Evolutionary conservation across 495 filamentous ascomycete species (phyloP).

Genomic region (Penicillium fimorum): DNA sequence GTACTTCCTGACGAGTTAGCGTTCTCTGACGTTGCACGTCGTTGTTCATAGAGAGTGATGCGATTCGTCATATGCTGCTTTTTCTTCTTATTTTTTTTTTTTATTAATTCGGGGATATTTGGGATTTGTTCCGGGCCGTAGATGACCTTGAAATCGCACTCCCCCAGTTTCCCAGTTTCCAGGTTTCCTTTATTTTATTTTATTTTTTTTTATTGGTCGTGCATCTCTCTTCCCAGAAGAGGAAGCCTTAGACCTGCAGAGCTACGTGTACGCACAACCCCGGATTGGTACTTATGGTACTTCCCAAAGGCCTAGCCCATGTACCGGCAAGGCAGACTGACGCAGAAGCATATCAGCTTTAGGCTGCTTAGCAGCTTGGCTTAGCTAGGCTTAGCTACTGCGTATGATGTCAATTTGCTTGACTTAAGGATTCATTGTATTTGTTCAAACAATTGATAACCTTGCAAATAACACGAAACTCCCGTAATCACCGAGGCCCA

Average conservation of each 20-base stretch:
- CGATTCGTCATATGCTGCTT: conserved; percentile 2
- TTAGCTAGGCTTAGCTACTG: not conserved
- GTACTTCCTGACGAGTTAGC: not conserved
- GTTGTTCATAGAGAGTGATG: not conserved
- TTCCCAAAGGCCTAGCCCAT: not conserved
- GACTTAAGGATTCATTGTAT: conserved; percentile 11
- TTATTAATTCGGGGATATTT: not conserved
- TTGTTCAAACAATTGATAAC: conserved; percentile 11
- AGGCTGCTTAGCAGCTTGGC: not conserved
- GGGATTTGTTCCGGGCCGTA: not conserved
- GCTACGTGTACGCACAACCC: not conserved
- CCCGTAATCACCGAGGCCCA: conserved; percentile 8
- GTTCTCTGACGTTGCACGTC: conserved; percentile 2
- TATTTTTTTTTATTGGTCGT: not conserved
- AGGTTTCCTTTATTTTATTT: not conserved
- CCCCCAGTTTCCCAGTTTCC: not conserved
- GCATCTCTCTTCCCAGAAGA: not conserved
- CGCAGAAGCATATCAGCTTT: not conserved
- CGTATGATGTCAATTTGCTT: conserved; percentile 12
- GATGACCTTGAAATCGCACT: not conserved
- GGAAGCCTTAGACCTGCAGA: not conserved
- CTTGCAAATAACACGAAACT: conserved; percentile 15
- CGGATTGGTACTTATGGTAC: not conserved
- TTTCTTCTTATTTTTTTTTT: not conserved
- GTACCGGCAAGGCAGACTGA: conserved; percentile 1